These are phyloP conservation scores for Eucalyptus pauciflora DNA, from an alignment of 345 rosid genomes.

Conservation along the genomic window DNA sequence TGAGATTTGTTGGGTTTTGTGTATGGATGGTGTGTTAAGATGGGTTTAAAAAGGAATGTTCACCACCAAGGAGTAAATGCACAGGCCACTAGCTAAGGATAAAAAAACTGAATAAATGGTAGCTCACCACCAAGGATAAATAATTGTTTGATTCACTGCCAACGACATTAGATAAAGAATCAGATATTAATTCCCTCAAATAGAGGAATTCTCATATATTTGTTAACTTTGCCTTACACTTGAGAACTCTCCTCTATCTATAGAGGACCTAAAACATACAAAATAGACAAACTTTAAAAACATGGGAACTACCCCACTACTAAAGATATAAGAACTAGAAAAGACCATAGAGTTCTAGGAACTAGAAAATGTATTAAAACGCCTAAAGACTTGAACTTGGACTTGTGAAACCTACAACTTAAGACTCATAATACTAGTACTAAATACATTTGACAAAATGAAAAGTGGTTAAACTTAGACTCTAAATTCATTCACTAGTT, in stretches of 20 bases:
- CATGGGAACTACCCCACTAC: not conserved
- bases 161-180: too few species aligned
- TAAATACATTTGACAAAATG: not conserved
- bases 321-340: not conserved
- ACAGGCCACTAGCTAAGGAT: not conserved
- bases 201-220: not conserved
- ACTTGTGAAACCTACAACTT: too few species aligned
- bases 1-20: not conserved
- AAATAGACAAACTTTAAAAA: not conserved
- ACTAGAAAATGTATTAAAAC: not conserved
- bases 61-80: not conserved
- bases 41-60: not conserved
- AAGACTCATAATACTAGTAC: too few species aligned
- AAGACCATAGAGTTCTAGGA: not conserved
- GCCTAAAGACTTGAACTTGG: too few species aligned
- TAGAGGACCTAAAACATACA: not conserved
- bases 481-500: not conserved
- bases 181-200: not conserved
- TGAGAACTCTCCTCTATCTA: not conserved
- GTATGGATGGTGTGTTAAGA: not conserved
- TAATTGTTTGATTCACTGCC: not conserved
- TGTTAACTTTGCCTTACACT: not conserved
- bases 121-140: not conserved
- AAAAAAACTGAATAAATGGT: not conserved
- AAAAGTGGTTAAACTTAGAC: not conserved